These are phyloP conservation scores for Lactifluus echinatus DNA, from an alignment of 768 basidiomycete species.

Conservation along the genomic window DNA sequence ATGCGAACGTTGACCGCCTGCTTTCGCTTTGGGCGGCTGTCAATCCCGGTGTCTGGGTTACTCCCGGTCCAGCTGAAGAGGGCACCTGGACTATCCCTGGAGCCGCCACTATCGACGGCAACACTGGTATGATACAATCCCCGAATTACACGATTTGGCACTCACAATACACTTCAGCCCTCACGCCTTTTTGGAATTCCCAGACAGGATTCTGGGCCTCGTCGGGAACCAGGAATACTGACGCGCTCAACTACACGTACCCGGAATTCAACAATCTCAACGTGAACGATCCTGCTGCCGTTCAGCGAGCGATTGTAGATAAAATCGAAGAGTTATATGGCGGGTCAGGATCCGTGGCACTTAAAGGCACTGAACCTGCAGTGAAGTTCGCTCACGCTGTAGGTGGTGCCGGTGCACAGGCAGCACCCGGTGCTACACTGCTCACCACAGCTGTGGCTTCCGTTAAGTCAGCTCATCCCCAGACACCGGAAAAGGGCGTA, in stretches of 20 bases:
- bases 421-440: too few species aligned
- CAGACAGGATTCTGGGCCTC: conserved; percentile 35
- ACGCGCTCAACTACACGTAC: conserved; percentile 37
- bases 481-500: neutral
- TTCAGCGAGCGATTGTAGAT: conserved; percentile 28
- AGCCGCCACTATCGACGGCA: too few species aligned
- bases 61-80: too few species aligned
- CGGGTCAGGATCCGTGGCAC: neutral
- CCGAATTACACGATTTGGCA: neutral
- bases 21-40: too few species aligned
- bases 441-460: neutral
- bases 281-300: conserved; percentile 23
- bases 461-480: neutral
- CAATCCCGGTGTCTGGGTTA: too few species aligned
- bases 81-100: too few species aligned
- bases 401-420: neutral
- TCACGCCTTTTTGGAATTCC: conserved; percentile 41
- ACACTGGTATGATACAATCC: neutral
- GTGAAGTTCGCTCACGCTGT: conserved; percentile 16
- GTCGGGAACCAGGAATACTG: conserved; percentile 25
- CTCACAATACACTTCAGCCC: conserved; percentile 24
- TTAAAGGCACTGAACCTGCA: neutral
- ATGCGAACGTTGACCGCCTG: too few species aligned
- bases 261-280: conserved; percentile 41
- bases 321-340: conserved; percentile 34